phyloP scores from a whole-genome alignment of 2,329 filamentous ascomycete species.

The Amauroascus verrucosus region DNA sequence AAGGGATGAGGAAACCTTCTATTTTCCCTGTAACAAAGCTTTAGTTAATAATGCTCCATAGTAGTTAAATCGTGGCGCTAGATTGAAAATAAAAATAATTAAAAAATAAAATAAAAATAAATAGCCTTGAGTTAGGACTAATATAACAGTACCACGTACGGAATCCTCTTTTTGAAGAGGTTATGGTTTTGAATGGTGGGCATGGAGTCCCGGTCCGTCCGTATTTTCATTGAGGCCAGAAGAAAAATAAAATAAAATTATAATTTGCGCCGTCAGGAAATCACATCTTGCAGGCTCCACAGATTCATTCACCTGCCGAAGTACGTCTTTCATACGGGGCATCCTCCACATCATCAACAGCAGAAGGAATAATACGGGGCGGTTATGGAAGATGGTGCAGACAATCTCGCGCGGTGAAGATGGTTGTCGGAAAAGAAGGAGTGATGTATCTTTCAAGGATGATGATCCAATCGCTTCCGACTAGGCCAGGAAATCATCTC shows the following conservation, averaged over 20 bases:
- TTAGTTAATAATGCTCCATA: not conserved
- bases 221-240: not conserved
- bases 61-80: not conserved
- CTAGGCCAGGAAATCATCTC: not conserved
- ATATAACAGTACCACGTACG: too few relatives aligned
- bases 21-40: not conserved
- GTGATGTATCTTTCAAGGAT: constrained; percentile 3
- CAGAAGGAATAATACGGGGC: too few relatives aligned
- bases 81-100: too few relatives aligned
- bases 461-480: not conserved
- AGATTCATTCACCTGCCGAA: not conserved
- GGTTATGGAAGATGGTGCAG: too few relatives aligned
- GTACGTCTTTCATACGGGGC: too few relatives aligned
- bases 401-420: constrained; percentile 1
- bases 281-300: not conserved
- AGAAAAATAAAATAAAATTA: not conserved
- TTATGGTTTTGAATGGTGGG: not conserved
- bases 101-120: too few relatives aligned
- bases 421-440: not conserved
- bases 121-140: too few relatives aligned
- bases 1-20: not conserved
- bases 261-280: not conserved
- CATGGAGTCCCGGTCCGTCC: not conserved
- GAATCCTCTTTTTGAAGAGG: too few relatives aligned
- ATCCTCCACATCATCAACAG: too few relatives aligned